Evolutionary conservation across 805 yeast genomes (phyloP).

Genomic region (Debaryomyces tyrocola): DNA sequence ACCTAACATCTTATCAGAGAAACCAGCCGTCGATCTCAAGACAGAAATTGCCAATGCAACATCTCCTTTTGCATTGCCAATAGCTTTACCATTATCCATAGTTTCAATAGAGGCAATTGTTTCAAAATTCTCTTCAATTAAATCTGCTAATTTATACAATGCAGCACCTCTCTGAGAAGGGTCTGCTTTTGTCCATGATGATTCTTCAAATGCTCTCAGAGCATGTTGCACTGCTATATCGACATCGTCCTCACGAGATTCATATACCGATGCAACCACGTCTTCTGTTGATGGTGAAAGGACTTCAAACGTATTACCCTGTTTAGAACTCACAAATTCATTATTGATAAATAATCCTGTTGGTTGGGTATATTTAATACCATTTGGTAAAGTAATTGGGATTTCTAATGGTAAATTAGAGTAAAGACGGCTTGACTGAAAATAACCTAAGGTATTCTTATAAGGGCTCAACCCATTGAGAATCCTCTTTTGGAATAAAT

Average conservation of each 20-base stretch:
- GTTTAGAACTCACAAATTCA: slow-evolving; percentile 43
- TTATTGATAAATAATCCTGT: slow-evolving; percentile 54
- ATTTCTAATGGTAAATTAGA: neutral
- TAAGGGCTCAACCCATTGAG: neutral
- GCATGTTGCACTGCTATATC: slow-evolving; percentile 56
- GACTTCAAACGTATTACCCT: slow-evolving; percentile 40
- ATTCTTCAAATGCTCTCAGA: slow-evolving; percentile 42
- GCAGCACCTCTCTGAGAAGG: slow-evolving; percentile 48
- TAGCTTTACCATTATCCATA: slow-evolving; percentile 56
- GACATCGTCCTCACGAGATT: slow-evolving; percentile 52
- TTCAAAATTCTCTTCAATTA: slow-evolving; percentile 49
- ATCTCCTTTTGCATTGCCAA: slow-evolving; percentile 56
- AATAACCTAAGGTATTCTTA: neutral
- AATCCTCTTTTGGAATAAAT: neutral
- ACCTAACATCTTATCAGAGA: slow-evolving; percentile 71
- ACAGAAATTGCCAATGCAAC: slow-evolving; percentile 56
- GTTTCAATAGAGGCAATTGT: slow-evolving; percentile 58
- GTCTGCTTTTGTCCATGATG: slow-evolving; percentile 46
- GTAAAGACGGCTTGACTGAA: neutral
- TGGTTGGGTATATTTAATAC: slow-evolving; percentile 29
- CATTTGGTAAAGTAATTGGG: slow-evolving; percentile 27
- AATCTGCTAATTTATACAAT: slow-evolving; percentile 49
- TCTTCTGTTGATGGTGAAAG: slow-evolving; percentile 57
- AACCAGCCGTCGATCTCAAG: slow-evolving; percentile 69
- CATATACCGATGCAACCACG: slow-evolving; percentile 49